phyloP scores from a whole-genome alignment of 257 asterid genomes.

The Penstemon eatonii region DNA sequence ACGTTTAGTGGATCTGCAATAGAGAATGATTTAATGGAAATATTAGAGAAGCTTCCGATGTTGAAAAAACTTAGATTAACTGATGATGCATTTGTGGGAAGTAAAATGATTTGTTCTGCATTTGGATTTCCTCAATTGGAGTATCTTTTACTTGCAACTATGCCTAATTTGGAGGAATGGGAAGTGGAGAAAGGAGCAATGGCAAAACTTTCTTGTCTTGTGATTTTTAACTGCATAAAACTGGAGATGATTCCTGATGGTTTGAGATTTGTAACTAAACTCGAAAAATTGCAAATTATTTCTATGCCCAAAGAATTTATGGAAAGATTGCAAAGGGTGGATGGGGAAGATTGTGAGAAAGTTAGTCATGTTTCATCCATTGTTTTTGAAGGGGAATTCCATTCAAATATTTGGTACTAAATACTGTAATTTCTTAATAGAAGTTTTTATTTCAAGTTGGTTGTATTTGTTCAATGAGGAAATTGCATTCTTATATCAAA shows the following conservation, averaged over 20 bases:
- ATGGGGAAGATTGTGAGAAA: not conserved
- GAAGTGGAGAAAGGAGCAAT: constrained; percentile 19
- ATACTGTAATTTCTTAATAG: too few relatives aligned
- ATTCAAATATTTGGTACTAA: not conserved
- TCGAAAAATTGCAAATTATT: not conserved
- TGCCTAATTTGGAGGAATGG: constrained; percentile 1
- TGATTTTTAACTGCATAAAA: not conserved
- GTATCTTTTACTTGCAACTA: not conserved
- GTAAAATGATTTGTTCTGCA: constrained; percentile 1
- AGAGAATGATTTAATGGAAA: constrained; percentile 26
- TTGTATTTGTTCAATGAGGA: too few relatives aligned
- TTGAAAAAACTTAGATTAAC: not conserved
- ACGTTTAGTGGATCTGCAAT: not conserved
- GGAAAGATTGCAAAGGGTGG: not conserved
- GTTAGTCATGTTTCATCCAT: not conserved
- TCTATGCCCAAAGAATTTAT: not conserved
- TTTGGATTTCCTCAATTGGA: constrained; percentile 19
- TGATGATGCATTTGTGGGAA: not conserved
- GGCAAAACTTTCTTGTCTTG: constrained; percentile 19
- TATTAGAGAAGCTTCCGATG: constrained; percentile 17
- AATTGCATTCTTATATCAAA: too few relatives aligned
- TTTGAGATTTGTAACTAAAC: not conserved
- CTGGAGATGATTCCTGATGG: constrained; percentile 7
- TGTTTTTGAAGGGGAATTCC: not conserved
- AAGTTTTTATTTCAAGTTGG: too few relatives aligned